A percentile compares a stretch with the other conserved stretches of the same genome.
phyloP scores from a whole-genome alignment of 352 stramenopile species.

The Globisporangium recalcitrans region DNA sequence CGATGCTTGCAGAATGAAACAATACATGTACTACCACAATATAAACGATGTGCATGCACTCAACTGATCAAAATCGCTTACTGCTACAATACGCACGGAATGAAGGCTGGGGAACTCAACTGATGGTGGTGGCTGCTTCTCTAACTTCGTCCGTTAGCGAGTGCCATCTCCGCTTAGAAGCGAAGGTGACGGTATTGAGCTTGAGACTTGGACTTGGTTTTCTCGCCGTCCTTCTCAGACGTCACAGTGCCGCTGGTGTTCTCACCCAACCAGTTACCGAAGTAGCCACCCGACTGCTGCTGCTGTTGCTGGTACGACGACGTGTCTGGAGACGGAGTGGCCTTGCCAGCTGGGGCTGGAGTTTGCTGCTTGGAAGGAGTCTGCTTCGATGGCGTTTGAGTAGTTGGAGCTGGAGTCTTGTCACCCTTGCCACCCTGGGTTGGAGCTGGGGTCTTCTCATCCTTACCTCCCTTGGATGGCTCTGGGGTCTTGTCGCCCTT shows the following conservation, averaged over 20 bases:
- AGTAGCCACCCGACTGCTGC: conserved; percentile 13
- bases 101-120: conserved; percentile 2
- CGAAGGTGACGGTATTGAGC: conserved; percentile 15
- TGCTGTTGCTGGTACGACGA: conserved; percentile 10
- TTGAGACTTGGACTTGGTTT: conserved; percentile 13
- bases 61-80: conserved; percentile 6
- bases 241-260: conserved; percentile 9
- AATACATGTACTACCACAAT: conserved; percentile 6
- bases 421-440: not conserved
- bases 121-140: not conserved
- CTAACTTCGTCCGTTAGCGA: conserved; percentile 17
- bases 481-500: conserved; percentile 4
- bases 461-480: not conserved
- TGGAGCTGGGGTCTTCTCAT: conserved; percentile 1
- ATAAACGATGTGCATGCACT: conserved; percentile 8
- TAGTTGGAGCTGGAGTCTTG: not conserved
- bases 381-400: not conserved
- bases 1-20: not conserved
- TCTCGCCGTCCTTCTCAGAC: not conserved
- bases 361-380: not conserved
- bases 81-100: conserved; percentile 2
- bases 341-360: conserved; percentile 3
- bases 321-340: not conserved
- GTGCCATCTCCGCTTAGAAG: conserved; percentile 5
- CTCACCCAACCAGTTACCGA: conserved; percentile 15